These are phyloP conservation scores for Penicillium sp. DNA, from an alignment of 2,329 filamentous ascomycete genomes.

Conservation along the genomic window DNA sequence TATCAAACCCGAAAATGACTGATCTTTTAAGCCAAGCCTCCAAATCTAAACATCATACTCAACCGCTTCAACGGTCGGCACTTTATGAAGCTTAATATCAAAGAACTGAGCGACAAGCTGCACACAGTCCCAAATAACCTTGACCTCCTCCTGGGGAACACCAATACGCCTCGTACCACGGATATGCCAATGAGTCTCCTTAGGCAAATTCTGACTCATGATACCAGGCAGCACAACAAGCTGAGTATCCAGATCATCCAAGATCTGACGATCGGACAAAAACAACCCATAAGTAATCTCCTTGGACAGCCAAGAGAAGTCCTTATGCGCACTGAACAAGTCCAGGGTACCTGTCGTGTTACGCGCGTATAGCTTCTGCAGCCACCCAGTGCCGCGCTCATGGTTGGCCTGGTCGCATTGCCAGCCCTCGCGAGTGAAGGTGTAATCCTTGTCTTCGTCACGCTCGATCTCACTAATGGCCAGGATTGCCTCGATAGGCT, in stretches of 20 bases:
- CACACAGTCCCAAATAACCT: slow-evolving; percentile 35
- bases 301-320: slow-evolving; percentile 70
- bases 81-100: slow-evolving; percentile 28
- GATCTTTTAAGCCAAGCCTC: background rate
- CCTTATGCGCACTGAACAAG: slow-evolving; percentile 31
- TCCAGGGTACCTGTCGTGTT: slow-evolving; percentile 42
- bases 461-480: slow-evolving; percentile 53
- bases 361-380: slow-evolving; percentile 55
- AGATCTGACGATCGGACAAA: slow-evolving; percentile 42
- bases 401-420: slow-evolving; percentile 56
- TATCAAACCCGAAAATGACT: background rate
- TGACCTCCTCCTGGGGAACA: slow-evolving; percentile 40
- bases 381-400: slow-evolving; percentile 55
- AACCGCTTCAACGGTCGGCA: slow-evolving; percentile 33
- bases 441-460: slow-evolving; percentile 58
- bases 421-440: slow-evolving; percentile 56
- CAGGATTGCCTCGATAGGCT: slow-evolving; percentile 60
- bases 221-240: slow-evolving; percentile 45
- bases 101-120: slow-evolving; percentile 30
- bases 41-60: slow-evolving; percentile 30
- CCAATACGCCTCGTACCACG: slow-evolving; percentile 44
- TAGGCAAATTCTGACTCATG: slow-evolving; percentile 45
- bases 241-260: slow-evolving; percentile 46
- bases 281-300: slow-evolving; percentile 67
- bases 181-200: slow-evolving; percentile 48